These are phyloP conservation scores for Pseudocercospora fuligena DNA, from an alignment of 2,329 filamentous ascomycete genomes.

Conservation along the genomic window DNA sequence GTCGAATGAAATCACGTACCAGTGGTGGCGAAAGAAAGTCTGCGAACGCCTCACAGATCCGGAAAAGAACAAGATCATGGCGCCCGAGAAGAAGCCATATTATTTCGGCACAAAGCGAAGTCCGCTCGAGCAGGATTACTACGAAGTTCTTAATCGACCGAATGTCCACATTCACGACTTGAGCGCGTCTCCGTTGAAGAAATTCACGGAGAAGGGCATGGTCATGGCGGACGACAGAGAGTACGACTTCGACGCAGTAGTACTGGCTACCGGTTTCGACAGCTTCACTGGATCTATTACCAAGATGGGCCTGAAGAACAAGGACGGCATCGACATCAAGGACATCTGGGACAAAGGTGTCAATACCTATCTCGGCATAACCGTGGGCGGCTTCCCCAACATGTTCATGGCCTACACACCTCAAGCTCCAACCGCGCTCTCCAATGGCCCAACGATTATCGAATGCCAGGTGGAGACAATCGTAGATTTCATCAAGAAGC, in stretches of 20 bases:
- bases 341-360: conserved; percentile 49
- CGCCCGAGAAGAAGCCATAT: conserved; percentile 52
- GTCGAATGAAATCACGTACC: conserved; percentile 58
- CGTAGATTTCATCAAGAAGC: conserved; percentile 48
- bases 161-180: conserved; percentile 51
- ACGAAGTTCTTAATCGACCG: conserved; percentile 50
- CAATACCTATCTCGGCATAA: conserved; percentile 47
- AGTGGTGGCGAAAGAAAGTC: conserved; percentile 61
- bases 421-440: conserved; percentile 52
- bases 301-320: conserved; percentile 42
- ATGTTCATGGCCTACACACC: conserved; percentile 52
- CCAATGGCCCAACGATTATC: conserved; percentile 51
- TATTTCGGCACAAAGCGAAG: conserved; percentile 53
- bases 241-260: conserved; percentile 50
- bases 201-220: conserved; percentile 50
- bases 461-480: conserved; percentile 52
- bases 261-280: conserved; percentile 54
- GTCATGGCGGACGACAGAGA: conserved; percentile 46
- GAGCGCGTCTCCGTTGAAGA: conserved; percentile 46
- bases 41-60: conserved; percentile 58
- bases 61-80: conserved; percentile 55
- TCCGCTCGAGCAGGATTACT: conserved; percentile 54
- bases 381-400: conserved; percentile 41
- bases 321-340: conserved; percentile 33
- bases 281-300: conserved; percentile 42